Evolutionary conservation across 2,329 filamentous ascomycete species (phyloP).

Genomic region (Juglanconis juglandina): DNA sequence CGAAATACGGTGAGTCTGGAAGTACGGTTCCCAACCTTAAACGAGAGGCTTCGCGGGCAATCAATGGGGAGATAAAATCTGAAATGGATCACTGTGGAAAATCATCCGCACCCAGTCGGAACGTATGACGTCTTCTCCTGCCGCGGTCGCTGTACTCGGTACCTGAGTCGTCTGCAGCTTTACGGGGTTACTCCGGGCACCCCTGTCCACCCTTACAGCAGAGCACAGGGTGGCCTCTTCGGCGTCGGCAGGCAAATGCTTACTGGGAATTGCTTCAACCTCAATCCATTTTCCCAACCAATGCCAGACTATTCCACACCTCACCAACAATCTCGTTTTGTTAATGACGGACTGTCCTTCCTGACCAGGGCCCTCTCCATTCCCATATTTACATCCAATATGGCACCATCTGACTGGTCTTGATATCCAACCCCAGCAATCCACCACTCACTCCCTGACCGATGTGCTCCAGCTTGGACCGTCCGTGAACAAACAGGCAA

Average conservation of each 20-base stretch:
- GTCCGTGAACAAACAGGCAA: background rate
- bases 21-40: background rate
- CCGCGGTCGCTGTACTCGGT: too few relatives aligned
- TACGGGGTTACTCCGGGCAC: too few relatives aligned
- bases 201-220: too few relatives aligned
- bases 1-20: constrained; percentile 8
- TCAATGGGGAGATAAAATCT: too few relatives aligned
- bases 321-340: background rate
- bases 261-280: background rate
- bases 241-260: too few relatives aligned
- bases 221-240: too few relatives aligned
- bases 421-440: background rate
- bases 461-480: background rate
- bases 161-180: too few relatives aligned
- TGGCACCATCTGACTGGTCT: background rate
- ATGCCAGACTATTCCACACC: background rate
- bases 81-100: too few relatives aligned
- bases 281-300: background rate
- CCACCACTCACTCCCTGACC: background rate
- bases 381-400: background rate
- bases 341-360: background rate
- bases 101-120: too few relatives aligned
- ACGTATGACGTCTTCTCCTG: too few relatives aligned
- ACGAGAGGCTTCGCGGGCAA: too few relatives aligned
- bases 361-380: background rate